Conservation (phyloP, 2,329 filamentous ascomycete genomes). For the Talaromyces sp. region DNA sequence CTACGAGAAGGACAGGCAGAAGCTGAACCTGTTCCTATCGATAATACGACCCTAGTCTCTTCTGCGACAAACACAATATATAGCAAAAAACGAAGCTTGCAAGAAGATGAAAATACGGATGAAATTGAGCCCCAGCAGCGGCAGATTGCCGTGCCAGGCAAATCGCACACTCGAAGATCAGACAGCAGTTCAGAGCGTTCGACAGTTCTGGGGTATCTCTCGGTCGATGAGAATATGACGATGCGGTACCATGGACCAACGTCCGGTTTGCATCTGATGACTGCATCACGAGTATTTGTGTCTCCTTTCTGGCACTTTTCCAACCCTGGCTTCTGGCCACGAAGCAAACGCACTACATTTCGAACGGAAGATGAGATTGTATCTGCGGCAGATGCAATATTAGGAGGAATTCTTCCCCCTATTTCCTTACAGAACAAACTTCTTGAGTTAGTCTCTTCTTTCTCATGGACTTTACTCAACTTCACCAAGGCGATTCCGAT, state of each 20-base stretch:
- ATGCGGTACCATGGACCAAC: slow-evolving; percentile 19
- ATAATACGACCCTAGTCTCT: background rate
- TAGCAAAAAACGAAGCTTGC: background rate
- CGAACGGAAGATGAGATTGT: slow-evolving; percentile 18
- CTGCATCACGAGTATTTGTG: slow-evolving; percentile 15
- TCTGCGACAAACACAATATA: background rate
- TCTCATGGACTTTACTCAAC: background rate
- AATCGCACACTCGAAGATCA: background rate
- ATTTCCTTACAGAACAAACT: slow-evolving; percentile 15
- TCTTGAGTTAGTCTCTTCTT: slow-evolving; percentile 9
- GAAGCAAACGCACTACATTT: slow-evolving; percentile 15
- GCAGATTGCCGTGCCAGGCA: background rate
- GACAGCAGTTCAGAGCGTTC: slow-evolving; percentile 12
- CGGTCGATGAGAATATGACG: slow-evolving; percentile 18
- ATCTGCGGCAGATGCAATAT: slow-evolving; percentile 15
- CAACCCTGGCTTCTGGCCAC: slow-evolving; percentile 17
- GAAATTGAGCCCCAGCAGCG: background rate
- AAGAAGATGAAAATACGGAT: background rate
- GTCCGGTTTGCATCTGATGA: slow-evolving; percentile 15
- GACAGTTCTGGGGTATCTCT: slow-evolving; percentile 17
- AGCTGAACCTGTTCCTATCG: background rate
- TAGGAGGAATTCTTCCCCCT: slow-evolving; percentile 17
- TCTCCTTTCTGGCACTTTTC: slow-evolving; percentile 19
- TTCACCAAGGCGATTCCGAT: no score
- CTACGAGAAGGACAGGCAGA: slow-evolving; percentile 6